Base-by-base conservation (phyloP, 2,329 filamentous ascomycete genomes). In the Stylonectria norvegica region DNA sequence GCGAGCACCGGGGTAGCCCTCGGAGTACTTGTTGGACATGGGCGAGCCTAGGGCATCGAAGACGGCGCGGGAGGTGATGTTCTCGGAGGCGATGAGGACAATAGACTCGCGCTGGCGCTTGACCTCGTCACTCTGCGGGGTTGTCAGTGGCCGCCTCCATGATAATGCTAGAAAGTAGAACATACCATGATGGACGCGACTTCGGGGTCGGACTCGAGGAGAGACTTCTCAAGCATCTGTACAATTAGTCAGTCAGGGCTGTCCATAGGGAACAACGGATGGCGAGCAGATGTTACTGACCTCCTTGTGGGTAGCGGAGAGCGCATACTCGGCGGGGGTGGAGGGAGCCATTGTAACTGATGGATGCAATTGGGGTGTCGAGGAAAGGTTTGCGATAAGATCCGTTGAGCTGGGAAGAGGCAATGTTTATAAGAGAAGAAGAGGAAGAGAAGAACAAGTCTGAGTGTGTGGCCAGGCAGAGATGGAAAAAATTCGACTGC, bases 11-110 rank as follows among this genome's bases (percentile, higher is more conserved):
- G 93, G 93, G 70, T 95, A 95, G 53, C 93, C 93, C 78, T 98
- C 93, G 14, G 89, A 96, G 81, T 98, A 98, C 77, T 98, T 98
- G 81, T 98, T 95, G 70, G 87, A 89, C 86, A 93, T 94, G 67
- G 86, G 85, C 43, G 84, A 90, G 61, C 93, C 93, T 53, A 98
- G 83, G 46, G 93, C 93, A 73, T 98, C 90, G 74, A 95, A 95
- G 62, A 98, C 93, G 60, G 93, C 90, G 59, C 90, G 89, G 49
- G 93, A 98, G 43, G 93, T 98, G 72, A 98, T 90, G 78, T 98
- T 98, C 77, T 98, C 93, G 42, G 93, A 97, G 63, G 93, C 91
- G 61, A 98, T 98, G 66, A 98, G 84, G 64, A 97, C 88, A 71
- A 98, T 95, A 59, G 90, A 97, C 78, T 98, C 90, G 69, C 89